Conservation (phyloP, 2,329 filamentous ascomycete genomes). For the Aureobasidium sp. region DNA sequence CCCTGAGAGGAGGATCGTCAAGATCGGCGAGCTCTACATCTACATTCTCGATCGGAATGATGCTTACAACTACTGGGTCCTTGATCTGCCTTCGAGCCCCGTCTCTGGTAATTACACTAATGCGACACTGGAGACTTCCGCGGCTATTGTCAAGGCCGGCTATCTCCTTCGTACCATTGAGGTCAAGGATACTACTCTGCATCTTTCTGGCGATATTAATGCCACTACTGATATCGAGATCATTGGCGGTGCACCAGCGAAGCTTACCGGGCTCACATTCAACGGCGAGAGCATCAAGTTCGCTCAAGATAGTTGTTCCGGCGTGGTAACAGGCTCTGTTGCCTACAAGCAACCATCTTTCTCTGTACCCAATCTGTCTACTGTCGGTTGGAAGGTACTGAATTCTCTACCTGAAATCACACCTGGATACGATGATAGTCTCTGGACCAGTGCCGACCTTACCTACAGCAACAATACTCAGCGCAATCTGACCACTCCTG, state of each 20-base stretch:
- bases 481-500: conserved; percentile 52
- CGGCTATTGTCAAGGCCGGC: conserved; percentile 55
- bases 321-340: conserved; percentile 44
- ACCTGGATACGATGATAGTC: conserved; percentile 58
- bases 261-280: conserved; percentile 51
- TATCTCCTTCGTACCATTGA: conserved; percentile 58
- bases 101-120: conserved; percentile 28
- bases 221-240: conserved; percentile 60
- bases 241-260: conserved; percentile 51
- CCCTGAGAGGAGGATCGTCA: conserved; percentile 45
- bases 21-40: conserved; percentile 46
- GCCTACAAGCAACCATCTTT: conserved; percentile 47
- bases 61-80: conserved; percentile 63
- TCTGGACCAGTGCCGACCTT: conserved; percentile 56
- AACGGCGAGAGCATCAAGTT: conserved; percentile 45
- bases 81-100: conserved; percentile 43
- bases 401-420: conserved; percentile 65
- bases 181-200: conserved; percentile 49
- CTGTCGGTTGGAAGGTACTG: conserved; percentile 55
- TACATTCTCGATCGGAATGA: conserved; percentile 47
- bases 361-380: conserved; percentile 50
- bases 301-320: conserved; percentile 21
- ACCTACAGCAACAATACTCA: conserved; percentile 55
- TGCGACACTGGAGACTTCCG: conserved; percentile 28
- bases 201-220: conserved; percentile 66